Conservation (phyloP, 257 asterid species). For the Nicotiana otophora region DNA sequence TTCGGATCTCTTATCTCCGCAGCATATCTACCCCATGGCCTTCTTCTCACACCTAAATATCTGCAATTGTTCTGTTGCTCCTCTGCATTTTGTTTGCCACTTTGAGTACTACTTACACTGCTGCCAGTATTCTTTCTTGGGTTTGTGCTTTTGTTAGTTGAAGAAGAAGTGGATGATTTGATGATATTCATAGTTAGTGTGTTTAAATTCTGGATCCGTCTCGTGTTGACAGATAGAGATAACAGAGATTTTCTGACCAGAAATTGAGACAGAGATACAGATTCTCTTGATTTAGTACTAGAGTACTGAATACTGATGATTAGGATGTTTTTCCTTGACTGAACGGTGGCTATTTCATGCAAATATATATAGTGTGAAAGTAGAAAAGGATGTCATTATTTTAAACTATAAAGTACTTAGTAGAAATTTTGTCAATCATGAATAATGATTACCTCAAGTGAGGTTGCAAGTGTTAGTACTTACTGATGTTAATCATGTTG, state of each 20-base stretch:
- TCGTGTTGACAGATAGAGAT: not conserved
- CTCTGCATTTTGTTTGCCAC: constrained; percentile 18
- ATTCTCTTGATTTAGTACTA: too few species aligned
- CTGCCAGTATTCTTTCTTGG: constrained; percentile 1
- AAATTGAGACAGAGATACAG: not conserved
- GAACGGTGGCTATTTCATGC: not conserved
- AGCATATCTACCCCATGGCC: constrained; percentile 94
- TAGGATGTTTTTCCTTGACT: not conserved
- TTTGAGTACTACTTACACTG: not conserved
- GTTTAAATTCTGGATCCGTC: not conserved
- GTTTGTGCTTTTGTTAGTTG: not conserved
- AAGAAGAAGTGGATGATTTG: not conserved
- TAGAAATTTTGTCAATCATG: not conserved
- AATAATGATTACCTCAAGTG: not conserved
- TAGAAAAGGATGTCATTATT: not conserved
- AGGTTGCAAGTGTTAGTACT: not conserved
- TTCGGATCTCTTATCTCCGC: constrained; percentile 84
- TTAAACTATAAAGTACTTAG: not conserved
- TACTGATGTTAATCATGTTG: not conserved
- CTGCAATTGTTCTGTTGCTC: constrained; percentile 21
- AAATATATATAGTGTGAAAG: not conserved
- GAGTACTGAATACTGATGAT: not conserved
- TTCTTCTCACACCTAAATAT: constrained; percentile 68
- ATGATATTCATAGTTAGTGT: not conserved
- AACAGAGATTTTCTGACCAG: not conserved